phyloP scores from a whole-genome alignment of 768 basidiomycete species.

The Chlorophyllum brunneum region DNA sequence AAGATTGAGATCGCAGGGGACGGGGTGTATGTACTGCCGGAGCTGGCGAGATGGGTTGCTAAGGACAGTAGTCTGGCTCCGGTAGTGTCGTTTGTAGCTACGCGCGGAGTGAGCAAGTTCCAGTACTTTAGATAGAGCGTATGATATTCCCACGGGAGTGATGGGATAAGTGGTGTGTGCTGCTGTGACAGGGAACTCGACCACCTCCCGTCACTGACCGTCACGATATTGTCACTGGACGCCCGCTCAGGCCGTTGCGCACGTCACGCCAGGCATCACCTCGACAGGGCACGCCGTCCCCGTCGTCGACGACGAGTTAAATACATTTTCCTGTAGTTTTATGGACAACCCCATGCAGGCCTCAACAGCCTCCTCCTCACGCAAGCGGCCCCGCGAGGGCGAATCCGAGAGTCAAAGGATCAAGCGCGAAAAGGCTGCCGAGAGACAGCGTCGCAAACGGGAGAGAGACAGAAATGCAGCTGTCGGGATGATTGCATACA shows the following conservation, averaged over 20 bases:
- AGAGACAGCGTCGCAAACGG: conserved; percentile 79
- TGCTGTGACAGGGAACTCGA: conserved; percentile 33
- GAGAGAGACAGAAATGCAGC: conserved; percentile 56
- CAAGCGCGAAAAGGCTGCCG: conserved; percentile 85
- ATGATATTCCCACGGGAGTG: conserved; percentile 5
- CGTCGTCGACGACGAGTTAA: conserved; percentile 16
- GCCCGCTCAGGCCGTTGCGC: conserved; percentile 31
- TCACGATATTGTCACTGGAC: conserved; percentile 47
- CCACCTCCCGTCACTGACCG: conserved; percentile 41
- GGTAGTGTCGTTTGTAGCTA: background rate
- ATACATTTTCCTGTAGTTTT: conserved; percentile 8
- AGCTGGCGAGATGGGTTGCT: background rate
- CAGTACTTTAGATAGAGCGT: background rate
- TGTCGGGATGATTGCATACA: conserved; percentile 35
- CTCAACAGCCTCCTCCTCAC: conserved; percentile 24
- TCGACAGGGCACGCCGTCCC: conserved; percentile 18
- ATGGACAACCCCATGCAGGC: conserved; percentile 26
- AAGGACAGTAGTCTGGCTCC: background rate
- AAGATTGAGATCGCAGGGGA: background rate
- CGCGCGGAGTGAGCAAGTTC: conserved; percentile 1
- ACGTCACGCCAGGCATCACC: conserved; percentile 43
- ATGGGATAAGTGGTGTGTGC: conserved; percentile 7
- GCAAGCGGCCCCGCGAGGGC: conserved; percentile 64
- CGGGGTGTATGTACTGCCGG: background rate
- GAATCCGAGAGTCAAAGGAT: conserved; percentile 69